Conservation (phyloP, 75 land plant species). For the Adiantum capillusveneris region DNA sequence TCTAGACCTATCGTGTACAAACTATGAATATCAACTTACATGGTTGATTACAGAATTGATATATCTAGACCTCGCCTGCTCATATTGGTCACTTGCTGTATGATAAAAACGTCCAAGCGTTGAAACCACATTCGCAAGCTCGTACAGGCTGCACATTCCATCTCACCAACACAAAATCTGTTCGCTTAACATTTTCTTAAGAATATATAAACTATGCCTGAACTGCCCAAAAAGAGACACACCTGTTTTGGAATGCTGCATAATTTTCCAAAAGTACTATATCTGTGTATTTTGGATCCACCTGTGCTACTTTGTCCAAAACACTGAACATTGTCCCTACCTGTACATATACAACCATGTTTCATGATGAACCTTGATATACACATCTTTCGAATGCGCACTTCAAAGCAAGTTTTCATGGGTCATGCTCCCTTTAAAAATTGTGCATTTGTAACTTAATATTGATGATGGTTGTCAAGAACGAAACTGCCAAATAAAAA, state of each 20-base stretch:
- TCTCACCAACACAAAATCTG: background rate
- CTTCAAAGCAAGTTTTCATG: too few relatives aligned
- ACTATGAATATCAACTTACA: slow-evolving; percentile 37
- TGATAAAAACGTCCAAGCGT: slow-evolving; percentile 93
- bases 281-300: slow-evolving; percentile 83
- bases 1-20: background rate
- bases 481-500: too few relatives aligned
- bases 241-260: slow-evolving; percentile 99
- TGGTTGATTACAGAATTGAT: slow-evolving; percentile 78
- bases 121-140: slow-evolving; percentile 93
- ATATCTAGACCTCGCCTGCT: slow-evolving; percentile 91
- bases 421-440: too few relatives aligned
- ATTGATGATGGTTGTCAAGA: too few relatives aligned
- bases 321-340: slow-evolving; percentile 92
- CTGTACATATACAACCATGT: too few relatives aligned
- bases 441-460: too few relatives aligned
- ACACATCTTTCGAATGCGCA: too few relatives aligned
- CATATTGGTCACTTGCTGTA: slow-evolving; percentile 97
- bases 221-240: background rate
- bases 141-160: slow-evolving; percentile 70
- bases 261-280: slow-evolving; percentile 92
- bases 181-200: background rate
- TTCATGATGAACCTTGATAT: too few relatives aligned
- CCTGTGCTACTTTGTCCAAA: slow-evolving; percentile 79
- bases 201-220: background rate